Conservation (phyloP, 1,284 basidiomycete genomes). For the Xerocomus amazonicus region DNA sequence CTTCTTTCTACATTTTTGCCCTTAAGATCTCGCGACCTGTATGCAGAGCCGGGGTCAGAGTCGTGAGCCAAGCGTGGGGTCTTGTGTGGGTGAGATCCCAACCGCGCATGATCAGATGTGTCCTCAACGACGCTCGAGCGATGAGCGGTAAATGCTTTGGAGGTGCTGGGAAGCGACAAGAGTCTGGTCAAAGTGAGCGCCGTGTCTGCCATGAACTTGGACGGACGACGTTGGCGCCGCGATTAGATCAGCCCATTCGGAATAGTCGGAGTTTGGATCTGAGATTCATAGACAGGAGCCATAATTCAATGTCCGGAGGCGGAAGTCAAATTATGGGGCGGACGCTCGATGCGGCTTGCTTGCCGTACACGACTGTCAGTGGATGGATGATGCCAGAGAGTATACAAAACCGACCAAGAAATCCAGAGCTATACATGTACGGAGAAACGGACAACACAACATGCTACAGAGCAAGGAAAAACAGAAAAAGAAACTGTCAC, state of each 20-base stretch:
- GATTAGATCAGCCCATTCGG: background rate
- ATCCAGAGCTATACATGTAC: background rate
- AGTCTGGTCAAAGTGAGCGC: slow-evolving; percentile 28
- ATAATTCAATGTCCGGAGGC: too few species aligned
- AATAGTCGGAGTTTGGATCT: background rate
- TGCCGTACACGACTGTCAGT: too few species aligned
- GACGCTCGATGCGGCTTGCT: too few species aligned
- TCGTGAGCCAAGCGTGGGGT: slow-evolving; percentile 58
- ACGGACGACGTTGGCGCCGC: too few species aligned
- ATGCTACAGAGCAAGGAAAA: background rate
- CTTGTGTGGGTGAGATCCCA: slow-evolving; percentile 60
- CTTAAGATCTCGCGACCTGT: slow-evolving; percentile 42
- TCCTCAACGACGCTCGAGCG: slow-evolving; percentile 35
- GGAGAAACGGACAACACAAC: background rate
- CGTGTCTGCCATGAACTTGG: slow-evolving; percentile 26
- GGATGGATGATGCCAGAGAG: too few species aligned
- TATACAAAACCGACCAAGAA: too few species aligned
- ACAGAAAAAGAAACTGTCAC: background rate
- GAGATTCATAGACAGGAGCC: background rate
- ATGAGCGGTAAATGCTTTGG: slow-evolving; percentile 48
- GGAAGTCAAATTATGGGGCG: too few species aligned
- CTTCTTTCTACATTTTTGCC: slow-evolving; percentile 26
- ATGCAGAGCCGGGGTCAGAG: slow-evolving; percentile 61
- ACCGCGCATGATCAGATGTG: slow-evolving; percentile 32
- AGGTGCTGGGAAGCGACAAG: slow-evolving; percentile 51